Conservation (phyloP, 768 basidiomycete genomes). For the Daedaleopsis nitida region DNA sequence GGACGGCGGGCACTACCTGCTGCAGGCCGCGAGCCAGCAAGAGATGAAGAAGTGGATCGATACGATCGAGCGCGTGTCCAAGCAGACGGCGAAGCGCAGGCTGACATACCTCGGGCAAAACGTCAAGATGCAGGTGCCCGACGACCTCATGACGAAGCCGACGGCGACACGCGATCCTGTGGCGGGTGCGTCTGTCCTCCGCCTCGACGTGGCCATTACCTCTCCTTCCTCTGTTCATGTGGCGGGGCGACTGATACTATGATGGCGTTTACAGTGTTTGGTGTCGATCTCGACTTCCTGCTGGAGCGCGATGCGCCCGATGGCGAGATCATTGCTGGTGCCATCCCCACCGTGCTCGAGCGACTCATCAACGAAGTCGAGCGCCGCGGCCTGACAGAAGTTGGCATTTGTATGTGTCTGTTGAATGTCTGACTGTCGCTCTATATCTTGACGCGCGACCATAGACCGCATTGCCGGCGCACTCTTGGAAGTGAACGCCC, state of each 20-base stretch:
- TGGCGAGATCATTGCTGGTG: conserved; percentile 51
- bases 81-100: conserved; percentile 73
- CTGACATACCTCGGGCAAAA: conserved; percentile 79
- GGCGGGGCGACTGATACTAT: conserved; percentile 7
- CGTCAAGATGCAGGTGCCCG: conserved; percentile 71
- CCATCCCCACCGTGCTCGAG: conserved; percentile 67
- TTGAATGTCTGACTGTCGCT: neutral
- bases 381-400: conserved; percentile 72
- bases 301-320: conserved; percentile 63
- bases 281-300: conserved; percentile 72
- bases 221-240: neutral
- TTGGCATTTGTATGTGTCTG: conserved; percentile 72
- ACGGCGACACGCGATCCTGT: conserved; percentile 68
- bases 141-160: conserved; percentile 69
- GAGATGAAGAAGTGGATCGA: conserved; percentile 83
- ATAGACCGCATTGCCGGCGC: conserved; percentile 85
- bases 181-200: conserved; percentile 51
- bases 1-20: conserved; percentile 80
- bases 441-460: conserved; percentile 3
- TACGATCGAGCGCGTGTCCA: conserved; percentile 69
- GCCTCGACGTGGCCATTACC: neutral
- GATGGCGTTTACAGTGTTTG: conserved; percentile 45
- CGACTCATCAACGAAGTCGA: conserved; percentile 73
- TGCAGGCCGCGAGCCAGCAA: conserved; percentile 69
- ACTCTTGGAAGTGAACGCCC: conserved; percentile 61